These are phyloP conservation scores for Gracilaria domingensis DNA, from an alignment of 23 red algal genomes.

Conservation along the genomic window DNA sequence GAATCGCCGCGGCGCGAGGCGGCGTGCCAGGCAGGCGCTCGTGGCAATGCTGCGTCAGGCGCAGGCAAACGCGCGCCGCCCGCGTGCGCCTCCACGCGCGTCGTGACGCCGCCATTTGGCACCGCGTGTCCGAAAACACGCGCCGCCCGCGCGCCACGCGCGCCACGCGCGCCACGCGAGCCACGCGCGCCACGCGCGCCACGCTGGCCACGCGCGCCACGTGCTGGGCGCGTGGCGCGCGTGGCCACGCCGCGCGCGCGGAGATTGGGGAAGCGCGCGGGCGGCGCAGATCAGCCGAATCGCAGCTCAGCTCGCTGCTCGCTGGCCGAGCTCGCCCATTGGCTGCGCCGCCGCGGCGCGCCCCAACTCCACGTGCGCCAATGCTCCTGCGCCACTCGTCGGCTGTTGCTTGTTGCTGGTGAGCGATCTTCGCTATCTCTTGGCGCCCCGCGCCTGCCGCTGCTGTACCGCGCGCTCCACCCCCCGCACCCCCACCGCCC, in stretches of 20 bases:
- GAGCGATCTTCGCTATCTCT: background rate
- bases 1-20: background rate
- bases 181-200: no score
- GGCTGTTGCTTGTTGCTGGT: background rate
- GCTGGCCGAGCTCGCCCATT: slow-evolving; percentile 31
- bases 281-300: slow-evolving; percentile 14
- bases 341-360: background rate
- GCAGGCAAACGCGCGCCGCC: no score
- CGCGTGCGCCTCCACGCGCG: no score
- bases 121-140: no score
- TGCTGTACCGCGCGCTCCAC: no score
- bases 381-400: slow-evolving; percentile 32
- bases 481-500: no score
- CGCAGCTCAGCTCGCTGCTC: slow-evolving; percentile 44
- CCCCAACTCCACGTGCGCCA: slow-evolving; percentile 9
- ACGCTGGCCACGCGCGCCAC: no score
- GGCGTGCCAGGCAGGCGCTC: no score
- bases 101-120: background rate
- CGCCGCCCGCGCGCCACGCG: no score
- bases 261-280: slow-evolving; percentile 23
- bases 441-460: background rate
- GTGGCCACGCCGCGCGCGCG: no score
- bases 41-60: no score
- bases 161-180: no score
- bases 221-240: background rate